A percentile compares a stretch with the other conserved stretches of the same genome.
Conservation (phyloP, 108 stramenopile genomes). For the Nitzschia sp. region DNA sequence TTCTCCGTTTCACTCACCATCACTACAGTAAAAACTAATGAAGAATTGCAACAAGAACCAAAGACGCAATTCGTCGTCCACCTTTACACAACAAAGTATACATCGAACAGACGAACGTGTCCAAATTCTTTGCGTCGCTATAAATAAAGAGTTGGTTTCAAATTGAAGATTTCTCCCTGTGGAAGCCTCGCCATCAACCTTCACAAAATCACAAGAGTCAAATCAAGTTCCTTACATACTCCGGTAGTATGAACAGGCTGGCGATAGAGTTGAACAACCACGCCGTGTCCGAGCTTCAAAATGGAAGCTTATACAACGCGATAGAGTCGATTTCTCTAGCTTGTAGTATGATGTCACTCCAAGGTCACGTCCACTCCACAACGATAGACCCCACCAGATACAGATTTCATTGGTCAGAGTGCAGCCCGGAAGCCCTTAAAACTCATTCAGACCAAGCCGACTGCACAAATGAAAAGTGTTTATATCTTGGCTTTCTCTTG, state of each 20-base stretch:
- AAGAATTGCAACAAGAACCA: too few relatives aligned
- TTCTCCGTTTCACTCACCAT: too few relatives aligned
- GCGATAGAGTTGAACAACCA: not conserved
- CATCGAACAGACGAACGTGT: too few relatives aligned
- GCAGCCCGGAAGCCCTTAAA: not conserved
- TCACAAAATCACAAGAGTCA: too few relatives aligned
- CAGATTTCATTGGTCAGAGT: slow-evolving; percentile 2
- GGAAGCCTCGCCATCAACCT: too few relatives aligned
- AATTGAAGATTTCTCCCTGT: too few relatives aligned
- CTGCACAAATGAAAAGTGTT: not conserved
- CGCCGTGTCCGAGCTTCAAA: not conserved
- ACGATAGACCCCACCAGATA: not conserved
- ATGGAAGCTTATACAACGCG: not conserved
- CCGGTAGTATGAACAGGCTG: not conserved
- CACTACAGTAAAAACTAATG: too few relatives aligned
- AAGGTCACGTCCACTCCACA: not conserved
- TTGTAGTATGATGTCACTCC: not conserved
- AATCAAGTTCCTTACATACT: too few relatives aligned
- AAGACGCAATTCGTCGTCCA: too few relatives aligned
- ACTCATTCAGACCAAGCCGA: not conserved
- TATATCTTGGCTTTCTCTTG: not conserved
- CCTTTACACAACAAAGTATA: too few relatives aligned
- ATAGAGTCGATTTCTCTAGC: not conserved
- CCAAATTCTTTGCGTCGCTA: too few relatives aligned
- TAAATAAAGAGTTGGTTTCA: too few relatives aligned